These are phyloP conservation scores for Aureococcus anophagefferens DNA, from an alignment of 108 stramenopile species.

Conservation along the genomic window DNA sequence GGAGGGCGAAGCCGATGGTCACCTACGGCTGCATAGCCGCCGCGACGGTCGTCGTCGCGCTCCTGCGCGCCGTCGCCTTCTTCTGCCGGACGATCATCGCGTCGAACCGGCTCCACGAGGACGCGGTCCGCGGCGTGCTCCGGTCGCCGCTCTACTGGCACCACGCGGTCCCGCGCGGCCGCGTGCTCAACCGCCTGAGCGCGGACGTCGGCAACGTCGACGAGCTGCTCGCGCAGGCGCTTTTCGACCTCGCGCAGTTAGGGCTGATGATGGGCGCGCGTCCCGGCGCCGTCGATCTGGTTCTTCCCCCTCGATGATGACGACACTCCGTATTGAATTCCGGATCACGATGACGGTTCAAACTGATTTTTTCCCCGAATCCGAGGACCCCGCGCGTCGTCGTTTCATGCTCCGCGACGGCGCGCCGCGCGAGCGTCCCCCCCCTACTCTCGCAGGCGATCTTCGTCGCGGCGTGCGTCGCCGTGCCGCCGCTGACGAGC, in stretches of 20 bases:
- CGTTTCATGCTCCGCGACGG: too few species aligned
- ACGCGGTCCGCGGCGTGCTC: constrained; percentile 5
- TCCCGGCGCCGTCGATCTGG: neutral
- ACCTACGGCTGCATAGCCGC: constrained; percentile 1
- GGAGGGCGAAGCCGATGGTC: neutral
- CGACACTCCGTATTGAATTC: too few species aligned
- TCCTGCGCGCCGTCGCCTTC: constrained; percentile 1
- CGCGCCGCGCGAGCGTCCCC: too few species aligned
- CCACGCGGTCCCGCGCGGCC: constrained; percentile 1
- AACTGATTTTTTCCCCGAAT: too few species aligned
- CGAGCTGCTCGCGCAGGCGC: constrained; percentile 27
- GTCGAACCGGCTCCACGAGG: constrained; percentile 6
- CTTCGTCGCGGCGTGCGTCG: neutral
- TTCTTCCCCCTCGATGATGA: too few species aligned
- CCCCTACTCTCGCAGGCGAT: too few species aligned
- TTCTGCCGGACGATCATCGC: neutral
- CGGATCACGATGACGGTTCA: too few species aligned
- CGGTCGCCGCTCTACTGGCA: neutral
- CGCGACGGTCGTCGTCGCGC: neutral
- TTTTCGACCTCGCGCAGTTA: constrained; percentile 22
- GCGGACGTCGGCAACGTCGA: constrained; percentile 23
- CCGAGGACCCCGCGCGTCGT: too few species aligned
- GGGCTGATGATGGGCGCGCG: constrained; percentile 14
- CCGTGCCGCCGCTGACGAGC: neutral
- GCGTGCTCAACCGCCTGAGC: constrained; percentile 29